A percentile compares a stretch with the other conserved stretches of the same genome.
Evolutionary conservation across 768 basidiomycete species (phyloP).

Genomic region (Lyophyllum shimeji): DNA sequence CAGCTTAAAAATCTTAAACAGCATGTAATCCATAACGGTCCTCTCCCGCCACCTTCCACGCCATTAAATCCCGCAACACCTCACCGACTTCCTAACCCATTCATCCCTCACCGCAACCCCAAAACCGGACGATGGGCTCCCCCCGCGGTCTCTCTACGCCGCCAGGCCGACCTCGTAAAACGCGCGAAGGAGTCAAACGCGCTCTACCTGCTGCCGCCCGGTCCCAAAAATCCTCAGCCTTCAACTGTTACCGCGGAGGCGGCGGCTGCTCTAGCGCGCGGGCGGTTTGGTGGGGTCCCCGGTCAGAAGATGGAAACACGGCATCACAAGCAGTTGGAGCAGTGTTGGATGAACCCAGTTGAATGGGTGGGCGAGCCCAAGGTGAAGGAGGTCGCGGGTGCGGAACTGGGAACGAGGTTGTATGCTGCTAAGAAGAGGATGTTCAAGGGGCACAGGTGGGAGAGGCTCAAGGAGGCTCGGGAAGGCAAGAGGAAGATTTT

Average conservation of each 20-base stretch:
- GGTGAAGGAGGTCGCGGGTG: constrained; percentile 43
- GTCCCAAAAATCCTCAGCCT: constrained; percentile 47
- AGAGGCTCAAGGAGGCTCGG: constrained; percentile 53
- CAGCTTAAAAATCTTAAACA: constrained; percentile 34
- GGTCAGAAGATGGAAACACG: constrained; percentile 6
- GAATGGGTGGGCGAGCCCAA: constrained; percentile 47
- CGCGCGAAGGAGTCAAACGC: constrained; percentile 55
- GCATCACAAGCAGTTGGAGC: constrained; percentile 10
- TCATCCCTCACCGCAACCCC: constrained; percentile 61
- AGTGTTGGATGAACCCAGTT: constrained; percentile 32
- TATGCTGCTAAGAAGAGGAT: constrained; percentile 79
- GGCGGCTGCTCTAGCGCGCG: constrained; percentile 2
- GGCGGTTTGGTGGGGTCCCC: constrained; percentile 4
- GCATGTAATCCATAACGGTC: constrained; percentile 37
- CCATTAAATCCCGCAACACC: constrained; percentile 13
- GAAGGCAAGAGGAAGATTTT: constrained; percentile 50
- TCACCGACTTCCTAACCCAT: constrained; percentile 59
- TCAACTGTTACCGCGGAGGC: not conserved
- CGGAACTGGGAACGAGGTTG: constrained; percentile 58
- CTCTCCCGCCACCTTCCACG: constrained; percentile 29
- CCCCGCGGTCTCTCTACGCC: constrained; percentile 69
- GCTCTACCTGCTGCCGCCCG: constrained; percentile 64
- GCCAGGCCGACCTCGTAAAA: constrained; percentile 79
- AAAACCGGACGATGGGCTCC: constrained; percentile 66
- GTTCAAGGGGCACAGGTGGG: constrained; percentile 95